Evolutionary conservation across 805 yeast species (phyloP).

Genomic region (Cyberlindnera americana): DNA sequence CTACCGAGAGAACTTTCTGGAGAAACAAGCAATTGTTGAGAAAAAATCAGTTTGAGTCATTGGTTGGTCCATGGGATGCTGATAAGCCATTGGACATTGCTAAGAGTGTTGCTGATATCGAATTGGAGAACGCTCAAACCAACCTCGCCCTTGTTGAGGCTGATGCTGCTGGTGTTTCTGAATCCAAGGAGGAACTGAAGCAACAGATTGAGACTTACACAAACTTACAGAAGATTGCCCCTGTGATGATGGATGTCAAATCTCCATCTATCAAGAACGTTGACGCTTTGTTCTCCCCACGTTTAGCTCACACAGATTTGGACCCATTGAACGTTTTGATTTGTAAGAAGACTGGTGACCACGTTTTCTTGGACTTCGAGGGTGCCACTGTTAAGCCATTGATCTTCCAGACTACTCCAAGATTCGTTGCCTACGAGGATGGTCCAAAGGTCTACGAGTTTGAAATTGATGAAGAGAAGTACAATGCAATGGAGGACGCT

Average conservation of each 20-base stretch:
- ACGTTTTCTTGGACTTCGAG: conserved; percentile 78
- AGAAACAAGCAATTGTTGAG: conserved; percentile 56
- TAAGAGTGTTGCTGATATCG: conserved; percentile 59
- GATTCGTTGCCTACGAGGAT: conserved; percentile 71
- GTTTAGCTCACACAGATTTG: conserved; percentile 76
- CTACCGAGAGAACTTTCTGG: conserved; percentile 74
- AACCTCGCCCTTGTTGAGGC: conserved; percentile 54
- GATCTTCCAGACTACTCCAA: conserved; percentile 72
- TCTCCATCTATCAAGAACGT: conserved; percentile 58
- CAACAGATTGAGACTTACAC: conserved; percentile 59
- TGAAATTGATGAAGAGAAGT: conserved; percentile 71
- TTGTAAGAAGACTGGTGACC: conserved; percentile 37
- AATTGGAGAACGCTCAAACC: conserved; percentile 56
- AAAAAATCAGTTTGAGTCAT: conserved; percentile 44
- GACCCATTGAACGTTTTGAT: conserved; percentile 83
- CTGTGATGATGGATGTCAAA: conserved; percentile 49
- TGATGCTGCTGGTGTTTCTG: conserved; percentile 42
- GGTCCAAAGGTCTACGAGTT: conserved; percentile 84
- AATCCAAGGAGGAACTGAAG: conserved; percentile 39
- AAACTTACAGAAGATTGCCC: conserved; percentile 53
- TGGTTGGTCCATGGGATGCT: conserved; percentile 76
- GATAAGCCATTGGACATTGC: conserved; percentile 59
- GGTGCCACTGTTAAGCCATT: conserved; percentile 78
- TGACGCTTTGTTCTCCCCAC: conserved; percentile 62
- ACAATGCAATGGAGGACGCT: conserved; percentile 58